phyloP scores from a whole-genome alignment of 257 asterid genomes.

The Solanum paucissectum region DNA sequence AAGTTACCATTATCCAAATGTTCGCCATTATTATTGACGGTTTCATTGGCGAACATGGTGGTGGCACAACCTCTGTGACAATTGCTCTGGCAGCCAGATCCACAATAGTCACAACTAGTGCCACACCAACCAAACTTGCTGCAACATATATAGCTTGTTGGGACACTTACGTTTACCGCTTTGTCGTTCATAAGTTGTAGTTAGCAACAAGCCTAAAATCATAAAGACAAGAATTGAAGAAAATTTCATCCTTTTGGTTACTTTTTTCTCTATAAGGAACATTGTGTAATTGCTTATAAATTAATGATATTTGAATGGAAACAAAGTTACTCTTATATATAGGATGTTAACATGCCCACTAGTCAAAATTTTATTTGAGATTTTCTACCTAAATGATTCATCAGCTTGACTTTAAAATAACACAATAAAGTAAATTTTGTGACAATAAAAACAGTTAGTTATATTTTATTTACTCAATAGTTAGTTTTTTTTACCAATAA shows the following conservation, averaged over 20 bases:
- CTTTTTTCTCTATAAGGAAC: background rate
- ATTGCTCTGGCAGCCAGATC: conserved; percentile 1
- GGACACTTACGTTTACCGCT: background rate
- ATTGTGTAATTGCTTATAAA: background rate
- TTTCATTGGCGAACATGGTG: background rate
- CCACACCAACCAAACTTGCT: conserved; percentile 2
- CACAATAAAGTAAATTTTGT: background rate
- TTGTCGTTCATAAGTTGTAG: background rate
- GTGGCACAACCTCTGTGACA: background rate
- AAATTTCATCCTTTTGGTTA: conserved; percentile 5
- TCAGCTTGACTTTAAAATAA: background rate
- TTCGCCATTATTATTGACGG: background rate
- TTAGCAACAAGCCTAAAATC: background rate
- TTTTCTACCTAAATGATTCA: background rate
- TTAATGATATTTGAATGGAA: background rate
- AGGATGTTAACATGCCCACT: background rate
- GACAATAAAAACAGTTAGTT: background rate
- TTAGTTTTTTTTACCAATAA: no score
- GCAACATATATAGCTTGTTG: background rate
- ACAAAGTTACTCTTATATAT: background rate
- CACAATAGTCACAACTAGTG: background rate
- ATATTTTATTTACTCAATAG: no score
- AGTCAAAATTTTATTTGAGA: background rate
- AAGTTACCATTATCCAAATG: background rate
- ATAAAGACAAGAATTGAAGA: background rate